phyloP scores from a whole-genome alignment of 2,329 filamentous ascomycete genomes.

The Lasiodiplodia hormozganensis region DNA sequence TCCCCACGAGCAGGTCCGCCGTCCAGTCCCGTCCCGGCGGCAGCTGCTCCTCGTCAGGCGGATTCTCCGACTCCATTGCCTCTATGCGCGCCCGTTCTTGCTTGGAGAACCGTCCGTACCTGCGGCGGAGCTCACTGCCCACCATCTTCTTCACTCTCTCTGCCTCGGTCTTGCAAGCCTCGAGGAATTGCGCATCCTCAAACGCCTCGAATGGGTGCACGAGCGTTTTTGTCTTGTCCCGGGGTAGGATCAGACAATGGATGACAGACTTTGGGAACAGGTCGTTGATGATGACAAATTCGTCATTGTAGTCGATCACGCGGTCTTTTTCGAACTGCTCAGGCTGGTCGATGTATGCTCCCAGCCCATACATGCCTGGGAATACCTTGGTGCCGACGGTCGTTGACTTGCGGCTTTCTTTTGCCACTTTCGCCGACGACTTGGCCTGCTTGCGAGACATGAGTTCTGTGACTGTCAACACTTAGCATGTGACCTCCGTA shows the following conservation, averaged over 20 bases:
- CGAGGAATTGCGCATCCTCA: conserved; percentile 72
- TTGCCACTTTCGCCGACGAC: conserved; percentile 26
- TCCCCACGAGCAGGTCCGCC: conserved; percentile 74
- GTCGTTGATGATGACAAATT: conserved; percentile 81
- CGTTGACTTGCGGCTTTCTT: conserved; percentile 26
- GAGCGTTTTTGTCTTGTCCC: conserved; percentile 65
- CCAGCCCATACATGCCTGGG: conserved; percentile 66
- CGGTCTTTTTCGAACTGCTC: conserved; percentile 63
- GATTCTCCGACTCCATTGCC: conserved; percentile 62
- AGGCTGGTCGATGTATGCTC: conserved; percentile 70
- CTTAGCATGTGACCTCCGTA: conserved; percentile 2
- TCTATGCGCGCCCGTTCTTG: conserved; percentile 68
- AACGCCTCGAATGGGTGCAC: conserved; percentile 81
- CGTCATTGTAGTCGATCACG: conserved; percentile 70
- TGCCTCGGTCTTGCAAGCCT: conserved; percentile 66
- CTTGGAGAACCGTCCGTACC: conserved; percentile 68
- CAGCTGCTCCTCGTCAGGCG: conserved; percentile 48
- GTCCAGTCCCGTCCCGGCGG: conserved; percentile 81
- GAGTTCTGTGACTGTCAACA: conserved; percentile 53
- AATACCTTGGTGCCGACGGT: conserved; percentile 44
- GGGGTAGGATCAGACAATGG: conserved; percentile 87
- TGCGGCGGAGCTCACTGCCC: conserved; percentile 75
- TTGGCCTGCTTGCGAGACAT: conserved; percentile 52
- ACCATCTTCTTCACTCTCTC: conserved; percentile 68
- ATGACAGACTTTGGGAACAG: conserved; percentile 84